Conservation (phyloP, 345 rosid species). For the Xanthoceras sorbifolium region DNA sequence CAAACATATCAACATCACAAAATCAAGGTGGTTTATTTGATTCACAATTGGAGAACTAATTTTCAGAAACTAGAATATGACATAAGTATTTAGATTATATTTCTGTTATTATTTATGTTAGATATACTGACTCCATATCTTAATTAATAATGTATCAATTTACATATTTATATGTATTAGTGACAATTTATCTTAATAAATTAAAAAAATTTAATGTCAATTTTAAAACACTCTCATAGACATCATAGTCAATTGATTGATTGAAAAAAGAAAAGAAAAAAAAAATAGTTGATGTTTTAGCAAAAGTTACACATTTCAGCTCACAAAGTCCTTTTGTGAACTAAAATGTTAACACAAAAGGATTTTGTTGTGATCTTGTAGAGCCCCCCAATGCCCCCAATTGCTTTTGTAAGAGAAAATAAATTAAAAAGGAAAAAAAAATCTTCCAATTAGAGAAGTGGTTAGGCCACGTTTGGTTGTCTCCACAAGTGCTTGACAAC, state of each 20-base stretch:
- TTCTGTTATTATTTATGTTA: no score
- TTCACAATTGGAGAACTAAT: neutral
- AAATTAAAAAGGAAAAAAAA: neutral
- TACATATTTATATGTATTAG: no score
- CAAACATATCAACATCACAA: neutral
- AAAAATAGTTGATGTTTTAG: neutral
- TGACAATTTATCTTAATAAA: no score
- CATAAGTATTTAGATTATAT: no score
- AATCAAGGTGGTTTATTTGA: neutral
- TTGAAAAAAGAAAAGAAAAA: neutral
- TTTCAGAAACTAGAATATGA: no score
- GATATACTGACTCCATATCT: no score
- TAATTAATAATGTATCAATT: no score
- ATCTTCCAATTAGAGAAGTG: neutral
- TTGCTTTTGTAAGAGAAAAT: neutral
- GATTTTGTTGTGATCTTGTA: neutral
- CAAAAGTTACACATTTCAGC: neutral
- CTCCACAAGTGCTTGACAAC: slow-evolving; percentile 22
- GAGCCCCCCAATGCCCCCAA: neutral
- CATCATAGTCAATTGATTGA: neutral
- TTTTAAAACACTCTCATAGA: neutral
- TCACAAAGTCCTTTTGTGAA: neutral
- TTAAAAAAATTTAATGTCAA: neutral
- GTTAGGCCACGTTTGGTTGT: slow-evolving; percentile 26
- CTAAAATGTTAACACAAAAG: neutral